phyloP scores from a whole-genome alignment of 768 basidiomycete species.

The Rubroboletus pulcherrimus region DNA sequence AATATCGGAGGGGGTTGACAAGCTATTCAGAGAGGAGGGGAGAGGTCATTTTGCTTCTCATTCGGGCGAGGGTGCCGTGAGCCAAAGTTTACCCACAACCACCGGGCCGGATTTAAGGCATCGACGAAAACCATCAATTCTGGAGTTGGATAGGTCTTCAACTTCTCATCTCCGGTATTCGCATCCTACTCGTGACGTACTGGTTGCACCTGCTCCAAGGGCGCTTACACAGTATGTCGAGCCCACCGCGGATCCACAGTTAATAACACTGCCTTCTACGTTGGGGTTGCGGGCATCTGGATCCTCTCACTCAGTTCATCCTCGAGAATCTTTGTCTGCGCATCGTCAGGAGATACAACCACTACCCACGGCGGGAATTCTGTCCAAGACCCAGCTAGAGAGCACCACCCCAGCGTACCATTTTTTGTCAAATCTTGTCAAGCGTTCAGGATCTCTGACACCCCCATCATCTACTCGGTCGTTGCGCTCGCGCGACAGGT shows the following conservation, averaged over 20 bases:
- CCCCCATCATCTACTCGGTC: conserved; percentile 25
- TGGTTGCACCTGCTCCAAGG: conserved; percentile 67
- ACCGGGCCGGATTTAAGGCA: conserved; percentile 30
- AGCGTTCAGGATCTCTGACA: conserved; percentile 30
- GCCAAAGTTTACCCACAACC: conserved; percentile 44
- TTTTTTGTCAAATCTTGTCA: conserved; percentile 57
- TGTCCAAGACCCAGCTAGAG: conserved; percentile 38
- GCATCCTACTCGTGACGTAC: conserved; percentile 46
- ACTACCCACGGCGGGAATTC: neutral
- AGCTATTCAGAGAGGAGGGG: conserved; percentile 40
- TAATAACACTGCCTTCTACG: conserved; percentile 64
- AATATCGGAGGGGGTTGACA: conserved; percentile 61
- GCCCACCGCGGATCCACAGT: conserved; percentile 48
- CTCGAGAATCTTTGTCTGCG: neutral
- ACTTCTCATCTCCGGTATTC: conserved; percentile 47
- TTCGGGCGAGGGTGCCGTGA: conserved; percentile 30
- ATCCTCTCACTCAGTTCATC: conserved; percentile 24
- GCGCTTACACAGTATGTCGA: conserved; percentile 74
- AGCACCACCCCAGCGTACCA: conserved; percentile 56
- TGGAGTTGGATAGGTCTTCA: conserved; percentile 32
- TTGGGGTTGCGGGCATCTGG: conserved; percentile 52
- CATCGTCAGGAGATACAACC: conserved; percentile 1
- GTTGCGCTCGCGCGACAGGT: conserved; percentile 32
- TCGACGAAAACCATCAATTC: conserved; percentile 46
- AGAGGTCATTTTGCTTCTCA: conserved; percentile 3